phyloP scores from a whole-genome alignment of 139 green algal species.

The Diplosphaera chodatii region DNA sequence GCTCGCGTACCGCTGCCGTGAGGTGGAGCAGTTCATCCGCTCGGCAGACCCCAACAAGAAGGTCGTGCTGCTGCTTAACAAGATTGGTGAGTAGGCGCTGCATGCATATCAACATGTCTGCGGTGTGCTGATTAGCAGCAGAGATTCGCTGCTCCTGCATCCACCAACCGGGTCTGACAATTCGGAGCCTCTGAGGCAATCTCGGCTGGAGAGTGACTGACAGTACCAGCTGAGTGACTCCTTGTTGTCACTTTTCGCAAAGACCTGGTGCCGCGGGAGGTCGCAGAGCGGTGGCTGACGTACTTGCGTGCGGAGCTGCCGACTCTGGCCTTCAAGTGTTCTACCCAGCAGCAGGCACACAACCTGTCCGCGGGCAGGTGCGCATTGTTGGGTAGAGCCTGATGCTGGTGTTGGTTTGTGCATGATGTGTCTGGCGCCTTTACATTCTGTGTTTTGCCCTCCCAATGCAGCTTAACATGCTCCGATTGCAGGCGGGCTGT shows the following conservation, averaged over 20 bases:
- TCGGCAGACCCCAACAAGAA: conserved; percentile 73
- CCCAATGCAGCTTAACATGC: too few species aligned
- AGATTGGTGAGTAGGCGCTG: conserved; percentile 67
- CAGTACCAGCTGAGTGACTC: too few species aligned
- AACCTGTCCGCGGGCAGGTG: not conserved
- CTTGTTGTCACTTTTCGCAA: not conserved
- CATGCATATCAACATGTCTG: too few species aligned
- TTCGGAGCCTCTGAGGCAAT: too few species aligned
- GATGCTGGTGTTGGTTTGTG: too few species aligned
- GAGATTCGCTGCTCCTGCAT: too few species aligned
- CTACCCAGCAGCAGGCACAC: conserved; percentile 74
- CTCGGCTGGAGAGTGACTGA: too few species aligned
- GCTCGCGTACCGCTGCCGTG: conserved; percentile 76
- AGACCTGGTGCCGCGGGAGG: conserved; percentile 89
- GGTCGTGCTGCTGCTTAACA: conserved; percentile 97
- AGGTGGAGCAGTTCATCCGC: conserved; percentile 89
- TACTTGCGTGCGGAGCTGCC: conserved; percentile 92
- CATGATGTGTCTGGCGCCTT: too few species aligned
- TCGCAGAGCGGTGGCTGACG: conserved; percentile 86
- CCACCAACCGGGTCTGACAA: too few species aligned
- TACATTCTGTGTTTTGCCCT: too few species aligned
- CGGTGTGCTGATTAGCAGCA: too few species aligned
- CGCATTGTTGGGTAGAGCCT: too few species aligned
- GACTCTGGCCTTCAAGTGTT: conserved; percentile 93
- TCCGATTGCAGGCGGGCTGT: not conserved